phyloP scores from a whole-genome alignment of 148 eudicot species.

The Rhododendron ovatum region DNA sequence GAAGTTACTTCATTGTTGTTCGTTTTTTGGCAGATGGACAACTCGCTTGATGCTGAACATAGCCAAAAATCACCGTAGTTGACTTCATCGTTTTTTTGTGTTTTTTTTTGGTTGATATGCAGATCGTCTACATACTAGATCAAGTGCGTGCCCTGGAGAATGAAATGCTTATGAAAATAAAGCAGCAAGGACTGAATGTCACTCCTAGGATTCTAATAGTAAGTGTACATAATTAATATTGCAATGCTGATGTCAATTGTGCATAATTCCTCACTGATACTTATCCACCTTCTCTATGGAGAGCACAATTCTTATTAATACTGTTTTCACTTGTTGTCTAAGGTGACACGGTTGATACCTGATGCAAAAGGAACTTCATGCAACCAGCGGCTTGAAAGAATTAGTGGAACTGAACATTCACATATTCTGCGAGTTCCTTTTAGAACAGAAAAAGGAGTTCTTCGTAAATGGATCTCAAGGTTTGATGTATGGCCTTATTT shows the following conservation, averaged over 20 bases:
- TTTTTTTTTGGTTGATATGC: slow-evolving; percentile 14
- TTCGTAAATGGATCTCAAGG: slow-evolving; percentile 93
- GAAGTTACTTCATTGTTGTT: not conserved
- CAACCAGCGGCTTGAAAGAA: slow-evolving; percentile 83
- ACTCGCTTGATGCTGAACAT: not conserved
- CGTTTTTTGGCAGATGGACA: not conserved
- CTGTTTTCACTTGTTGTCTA: slow-evolving; percentile 10
- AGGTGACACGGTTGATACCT: slow-evolving; percentile 91
- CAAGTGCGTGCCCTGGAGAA: slow-evolving; percentile 94
- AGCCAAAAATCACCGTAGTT: not conserved
- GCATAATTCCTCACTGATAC: not conserved
- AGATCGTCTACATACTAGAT: slow-evolving; percentile 94
- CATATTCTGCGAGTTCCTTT: slow-evolving; percentile 92
- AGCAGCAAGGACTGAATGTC: slow-evolving; percentile 73
- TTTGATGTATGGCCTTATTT: slow-evolving; percentile 98
- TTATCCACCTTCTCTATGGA: not conserved
- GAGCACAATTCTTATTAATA: not conserved
- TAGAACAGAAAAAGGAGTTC: slow-evolving; percentile 76
- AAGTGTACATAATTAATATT: slow-evolving; percentile 15
- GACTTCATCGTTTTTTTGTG: not conserved
- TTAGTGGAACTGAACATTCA: slow-evolving; percentile 73
- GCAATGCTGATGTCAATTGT: not conserved
- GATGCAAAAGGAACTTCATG: slow-evolving; percentile 97
- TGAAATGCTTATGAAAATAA: slow-evolving; percentile 70
- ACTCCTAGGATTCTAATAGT: slow-evolving; percentile 86